Evolutionary conservation across 2,329 filamentous ascomycete species (phyloP), one percentile per base, ranked within the genome.

Genomic region (Xylaria sp.): DNA sequence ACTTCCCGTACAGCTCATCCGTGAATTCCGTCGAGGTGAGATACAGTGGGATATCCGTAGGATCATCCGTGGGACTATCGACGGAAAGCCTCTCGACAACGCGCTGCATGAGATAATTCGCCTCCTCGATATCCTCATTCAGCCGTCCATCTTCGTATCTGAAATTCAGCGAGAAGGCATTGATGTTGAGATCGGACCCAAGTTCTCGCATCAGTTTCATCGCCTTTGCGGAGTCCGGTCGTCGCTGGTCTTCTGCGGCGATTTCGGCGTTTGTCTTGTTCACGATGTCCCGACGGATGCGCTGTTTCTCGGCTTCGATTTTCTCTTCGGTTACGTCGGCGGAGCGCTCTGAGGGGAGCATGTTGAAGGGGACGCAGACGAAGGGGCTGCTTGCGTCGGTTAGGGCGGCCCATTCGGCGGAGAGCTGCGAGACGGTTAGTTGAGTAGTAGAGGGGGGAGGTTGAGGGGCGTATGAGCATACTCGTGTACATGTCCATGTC

Each of bases 171-270:
- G 76, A 69, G 54, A 79, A 78, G 5, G 74, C 73, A 59, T 80
- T 79, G 64, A 80, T 79, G 63, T 78, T 79, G 6, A 77, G 67
- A n/a, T 80, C 78, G 0, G 76, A 78, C 0, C 78, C 78, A 0
- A 80, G 61, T 0, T 72, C 68, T 0, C 74, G 70, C 34, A 80
- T 72, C 0, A 79, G 67, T 4, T 69, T 67, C 64, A 77, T 73
- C 0, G 74, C 73, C 18, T 75, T 71, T 2, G 66, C 56, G 1
- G 71, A 67, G 1, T 66, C 61, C 1, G 67, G 69, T 2, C 67
- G 68, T 13, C 48, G 60, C 11, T 47, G 63, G 42, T 72, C 67
- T 2, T 71, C 72, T 0, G 60, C 54, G 10, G 74, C 66, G 52
- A 80, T 75, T 5, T 74, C 64, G 0, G 62, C 49, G 53, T 79